Evolutionary conservation across 495 filamentous ascomycete species (phyloP).

Genomic region (Pyrenula massariospora): DNA sequence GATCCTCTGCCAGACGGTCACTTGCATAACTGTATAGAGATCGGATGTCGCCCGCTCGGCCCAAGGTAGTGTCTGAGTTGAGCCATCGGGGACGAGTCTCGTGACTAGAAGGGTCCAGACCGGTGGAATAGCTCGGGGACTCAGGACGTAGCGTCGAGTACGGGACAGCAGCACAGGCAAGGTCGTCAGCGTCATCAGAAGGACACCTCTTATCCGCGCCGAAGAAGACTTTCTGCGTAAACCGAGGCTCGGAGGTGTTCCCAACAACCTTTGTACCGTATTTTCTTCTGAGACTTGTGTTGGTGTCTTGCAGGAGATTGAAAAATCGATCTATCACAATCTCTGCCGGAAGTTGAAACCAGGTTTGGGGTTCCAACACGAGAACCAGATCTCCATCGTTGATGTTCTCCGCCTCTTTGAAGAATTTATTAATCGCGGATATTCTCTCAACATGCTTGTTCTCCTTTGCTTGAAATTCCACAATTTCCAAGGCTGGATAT

Average conservation of each 20-base stretch:
- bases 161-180: constrained; percentile 43
- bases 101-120: constrained; percentile 22
- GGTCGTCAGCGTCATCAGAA: constrained; percentile 25
- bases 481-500: constrained; percentile 47
- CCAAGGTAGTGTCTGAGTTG: constrained; percentile 39
- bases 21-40: constrained; percentile 34
- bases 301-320: constrained; percentile 32
- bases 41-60: constrained; percentile 36
- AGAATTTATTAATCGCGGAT: constrained; percentile 37
- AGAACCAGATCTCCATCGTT: constrained; percentile 49
- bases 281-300: constrained; percentile 30
- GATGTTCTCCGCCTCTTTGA: constrained; percentile 33
- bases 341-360: constrained; percentile 52
- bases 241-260: constrained; percentile 16
- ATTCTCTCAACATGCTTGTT: constrained; percentile 26
- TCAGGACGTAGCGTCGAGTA: constrained; percentile 43
- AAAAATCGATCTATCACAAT: constrained; percentile 46
- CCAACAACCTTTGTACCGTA: constrained; percentile 32
- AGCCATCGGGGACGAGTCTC: constrained; percentile 39
- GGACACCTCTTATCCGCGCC: constrained; percentile 48
- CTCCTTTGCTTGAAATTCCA: constrained; percentile 24
- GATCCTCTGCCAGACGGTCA: neutral
- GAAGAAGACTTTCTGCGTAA: constrained; percentile 46
- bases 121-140: constrained; percentile 45
- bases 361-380: constrained; percentile 43